Conservation (phyloP, 176 grass and related monocot species). For the Themeda triandra region DNA sequence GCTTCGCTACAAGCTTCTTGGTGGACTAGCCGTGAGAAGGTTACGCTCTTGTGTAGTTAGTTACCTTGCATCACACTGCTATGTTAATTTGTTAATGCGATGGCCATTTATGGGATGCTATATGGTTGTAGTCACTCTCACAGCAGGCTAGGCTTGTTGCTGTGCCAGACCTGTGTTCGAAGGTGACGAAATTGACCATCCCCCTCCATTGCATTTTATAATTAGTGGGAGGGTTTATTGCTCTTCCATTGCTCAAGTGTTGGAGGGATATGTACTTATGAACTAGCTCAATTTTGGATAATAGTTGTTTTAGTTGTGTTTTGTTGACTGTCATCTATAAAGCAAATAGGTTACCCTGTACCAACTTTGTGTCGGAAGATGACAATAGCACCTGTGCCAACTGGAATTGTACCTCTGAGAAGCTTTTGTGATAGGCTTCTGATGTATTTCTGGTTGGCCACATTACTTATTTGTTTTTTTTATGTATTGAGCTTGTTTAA, state of each 20-base stretch:
- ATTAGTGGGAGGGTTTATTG: not conserved
- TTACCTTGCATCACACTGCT: not conserved
- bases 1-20: slow-evolving; percentile 84
- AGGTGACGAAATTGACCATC: slow-evolving; percentile 54
- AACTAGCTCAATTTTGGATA: not conserved
- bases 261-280: slow-evolving; percentile 32
- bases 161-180: slow-evolving; percentile 61
- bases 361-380: slow-evolving; percentile 97
- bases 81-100: not conserved
- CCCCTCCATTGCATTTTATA: slow-evolving; percentile 14
- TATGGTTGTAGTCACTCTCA: slow-evolving; percentile 49
- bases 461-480: not conserved
- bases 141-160: slow-evolving; percentile 45
- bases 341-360: slow-evolving; percentile 76
- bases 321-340: slow-evolving; percentile 64
- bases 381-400: slow-evolving; percentile 52
- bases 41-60: not conserved
- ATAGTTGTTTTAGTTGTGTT: not conserved
- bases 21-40: slow-evolving; percentile 80
- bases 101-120: not conserved
- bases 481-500: not conserved
- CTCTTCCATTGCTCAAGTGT: slow-evolving; percentile 13
- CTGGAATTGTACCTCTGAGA: not conserved
- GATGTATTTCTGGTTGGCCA: slow-evolving; percentile 17
- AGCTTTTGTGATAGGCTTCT: slow-evolving; percentile 27